A percentile compares a stretch with the other conserved stretches of the same genome.
Evolutionary conservation across 73 alveolate species (phyloP).

Genomic region (Loxodes magnus): DNA sequence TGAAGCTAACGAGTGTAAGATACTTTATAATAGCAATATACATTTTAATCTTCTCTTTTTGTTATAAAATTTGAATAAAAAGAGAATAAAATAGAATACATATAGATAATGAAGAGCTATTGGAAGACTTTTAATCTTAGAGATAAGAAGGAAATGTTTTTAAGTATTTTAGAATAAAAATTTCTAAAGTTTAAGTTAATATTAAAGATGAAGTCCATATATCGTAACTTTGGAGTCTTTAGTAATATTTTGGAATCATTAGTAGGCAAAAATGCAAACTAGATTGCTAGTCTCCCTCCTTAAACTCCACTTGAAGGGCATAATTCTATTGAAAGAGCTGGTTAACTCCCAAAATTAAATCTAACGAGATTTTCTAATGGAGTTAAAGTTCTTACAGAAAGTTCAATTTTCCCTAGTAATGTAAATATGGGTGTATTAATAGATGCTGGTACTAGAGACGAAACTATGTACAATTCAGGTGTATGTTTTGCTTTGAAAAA

Average conservation of each 20-base stretch:
- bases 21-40: too few species aligned
- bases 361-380: slow-evolving; percentile 60
- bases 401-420: slow-evolving; percentile 52
- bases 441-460: slow-evolving; percentile 79
- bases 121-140: too few species aligned
- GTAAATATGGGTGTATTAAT: slow-evolving; percentile 58
- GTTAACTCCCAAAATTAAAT: slow-evolving; percentile 28
- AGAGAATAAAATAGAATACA: too few species aligned
- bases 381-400: slow-evolving; percentile 58
- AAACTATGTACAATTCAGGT: slow-evolving; percentile 64
- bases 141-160: too few species aligned
- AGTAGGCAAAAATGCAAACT: neutral
- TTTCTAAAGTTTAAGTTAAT: too few species aligned
- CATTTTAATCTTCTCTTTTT: too few species aligned
- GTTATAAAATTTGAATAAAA: too few species aligned
- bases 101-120: too few species aligned
- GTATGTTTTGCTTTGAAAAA: slow-evolving; percentile 49
- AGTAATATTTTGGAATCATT: neutral
- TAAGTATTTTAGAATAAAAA: too few species aligned
- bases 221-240: neutral
- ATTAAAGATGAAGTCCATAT: neutral
- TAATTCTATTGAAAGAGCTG: neutral
- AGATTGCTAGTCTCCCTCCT: slow-evolving; percentile 1
- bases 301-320: neutral
- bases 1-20: too few species aligned